Conservation (phyloP, 2,329 filamentous ascomycete species). For the Exophiala dermatitidis region DNA sequence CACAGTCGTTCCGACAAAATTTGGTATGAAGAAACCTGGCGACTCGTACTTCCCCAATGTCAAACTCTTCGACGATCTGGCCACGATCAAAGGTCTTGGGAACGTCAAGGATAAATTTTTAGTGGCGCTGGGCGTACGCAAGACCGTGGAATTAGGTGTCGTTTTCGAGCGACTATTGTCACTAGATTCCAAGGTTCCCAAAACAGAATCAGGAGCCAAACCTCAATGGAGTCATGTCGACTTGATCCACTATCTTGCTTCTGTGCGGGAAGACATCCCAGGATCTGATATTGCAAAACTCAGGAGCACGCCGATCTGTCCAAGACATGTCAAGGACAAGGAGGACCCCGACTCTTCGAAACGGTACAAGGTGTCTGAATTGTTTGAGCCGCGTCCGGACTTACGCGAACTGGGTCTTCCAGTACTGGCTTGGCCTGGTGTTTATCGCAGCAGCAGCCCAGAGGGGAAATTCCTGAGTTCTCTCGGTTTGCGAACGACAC, state of each 20-base stretch:
- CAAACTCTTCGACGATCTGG: constrained; percentile 88
- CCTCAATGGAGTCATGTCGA: constrained; percentile 85
- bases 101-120: constrained; percentile 88
- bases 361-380: constrained; percentile 64
- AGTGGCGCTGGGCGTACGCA: constrained; percentile 74
- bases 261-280: constrained; percentile 84
- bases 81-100: constrained; percentile 66
- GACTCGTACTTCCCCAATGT: constrained; percentile 93
- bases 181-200: constrained; percentile 39
- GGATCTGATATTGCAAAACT: constrained; percentile 71
- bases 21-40: constrained; percentile 75
- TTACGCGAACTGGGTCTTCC: constrained; percentile 65
- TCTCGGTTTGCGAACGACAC: constrained; percentile 67
- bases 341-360: constrained; percentile 45
- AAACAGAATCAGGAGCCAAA: constrained; percentile 16
- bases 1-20: constrained; percentile 79
- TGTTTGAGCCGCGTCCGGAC: constrained; percentile 70
- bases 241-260: constrained; percentile 86
- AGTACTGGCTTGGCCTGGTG: constrained; percentile 74
- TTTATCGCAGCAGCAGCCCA: constrained; percentile 55
- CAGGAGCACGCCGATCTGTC: constrained; percentile 70
- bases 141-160: constrained; percentile 88
- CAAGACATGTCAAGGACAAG: constrained; percentile 58
- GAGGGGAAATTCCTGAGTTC: constrained; percentile 68
- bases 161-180: constrained; percentile 81